Evolutionary conservation across 1,139 yeast species (phyloP), one percentile per base, ranked within the genome.

Genomic region (Pichia sp.): DNA sequence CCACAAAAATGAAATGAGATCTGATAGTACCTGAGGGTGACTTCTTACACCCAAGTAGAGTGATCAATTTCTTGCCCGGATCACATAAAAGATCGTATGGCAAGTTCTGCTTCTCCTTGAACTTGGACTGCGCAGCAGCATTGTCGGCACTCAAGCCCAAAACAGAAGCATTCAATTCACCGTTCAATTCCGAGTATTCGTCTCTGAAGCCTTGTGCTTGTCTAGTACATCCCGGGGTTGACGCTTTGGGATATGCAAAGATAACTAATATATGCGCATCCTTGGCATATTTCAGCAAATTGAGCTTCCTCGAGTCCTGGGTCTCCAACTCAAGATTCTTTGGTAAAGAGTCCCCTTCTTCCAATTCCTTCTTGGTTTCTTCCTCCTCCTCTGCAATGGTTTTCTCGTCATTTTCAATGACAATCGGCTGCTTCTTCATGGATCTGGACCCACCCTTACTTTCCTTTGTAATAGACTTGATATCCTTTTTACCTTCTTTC

Each of bases 191-290:
- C 11, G 78, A 75, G 67, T 74, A 84, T 62, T 81, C 81, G 62
- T 81, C 84, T 64, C 93, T 84, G 70, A 87, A 93, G 0, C 97
- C 97, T 70, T 88, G 80, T 1, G 90, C 97, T 72, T 93, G 99
- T 65, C 90, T 80, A 0, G 95, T 90, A 71, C 98, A 92, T 1
- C 98, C 98, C 1, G 97, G 97, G 0, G 99, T 93, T 40, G 87
- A 84, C 0, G 98, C 99, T 66, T 80, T 87, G 53, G 99, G 98
- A 67, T 90, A 93, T 15, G 96, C 81, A 68, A 87, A 87, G 45
- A 87, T 79, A 51, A 88, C 78, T 63, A 85, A 72, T 50, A 80
- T 76, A 56, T 78, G 78, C 47, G 80, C 71, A 11, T 76, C 70
- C 19, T 70, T 62, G 7, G 84, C 81, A 16, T 78, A 72, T 16